Evolutionary conservation across 768 basidiomycete species (phyloP), one percentile per base, ranked within the genome.

Genomic region (Gloeostereum incarnatum): DNA sequence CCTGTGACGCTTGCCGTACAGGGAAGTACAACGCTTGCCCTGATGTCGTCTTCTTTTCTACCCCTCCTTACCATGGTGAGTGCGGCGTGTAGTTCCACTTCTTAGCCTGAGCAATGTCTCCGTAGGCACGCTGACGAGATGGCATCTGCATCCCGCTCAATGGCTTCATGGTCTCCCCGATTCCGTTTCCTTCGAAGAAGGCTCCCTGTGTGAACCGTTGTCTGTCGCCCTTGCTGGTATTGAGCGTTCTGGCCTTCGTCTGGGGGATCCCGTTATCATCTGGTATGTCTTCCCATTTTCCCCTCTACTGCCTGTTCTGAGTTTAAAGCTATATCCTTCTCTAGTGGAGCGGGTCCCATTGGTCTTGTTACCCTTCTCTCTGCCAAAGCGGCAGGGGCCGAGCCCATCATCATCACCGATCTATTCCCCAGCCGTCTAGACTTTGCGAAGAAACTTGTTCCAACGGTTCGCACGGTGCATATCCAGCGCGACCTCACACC

Each of bases 401-500:
- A 81, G 40, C 79, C 79, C 5, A 71, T 81, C 42, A 63, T 81
- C 35, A 81, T 81, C 26, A 81, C 79, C 9, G 79, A 81, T 50
- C 60, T 81, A 34, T 68, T 81, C 54, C 71, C 76, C 48, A 75
- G 62, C 41, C 74, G 79, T 16, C 62, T 81, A 9, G 77, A 79
- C 47, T 80, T 81, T 35, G 80, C 79, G 4, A 77, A 73, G 58
- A 67, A 64, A 36, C 55, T 81, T 14, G 69, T 75, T 13, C 76
- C 78, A 26, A 64, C 72, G 20, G 75, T 76, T 17, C 69, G 65
- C 13, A 72, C 77, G 6, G 61, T 81, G 14, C 57, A 76, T 17
- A 73, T 81, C 38, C 56, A 66, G 31, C 67, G 64, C n/a, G 65
- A 58, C 11, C 51, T 56, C 14, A 60, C 59, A 0, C 46, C 71